These are phyloP conservation scores for Chaetomiaceae sp. DNA, from an alignment of 2,329 filamentous ascomycete genomes.

Conservation along the genomic window DNA sequence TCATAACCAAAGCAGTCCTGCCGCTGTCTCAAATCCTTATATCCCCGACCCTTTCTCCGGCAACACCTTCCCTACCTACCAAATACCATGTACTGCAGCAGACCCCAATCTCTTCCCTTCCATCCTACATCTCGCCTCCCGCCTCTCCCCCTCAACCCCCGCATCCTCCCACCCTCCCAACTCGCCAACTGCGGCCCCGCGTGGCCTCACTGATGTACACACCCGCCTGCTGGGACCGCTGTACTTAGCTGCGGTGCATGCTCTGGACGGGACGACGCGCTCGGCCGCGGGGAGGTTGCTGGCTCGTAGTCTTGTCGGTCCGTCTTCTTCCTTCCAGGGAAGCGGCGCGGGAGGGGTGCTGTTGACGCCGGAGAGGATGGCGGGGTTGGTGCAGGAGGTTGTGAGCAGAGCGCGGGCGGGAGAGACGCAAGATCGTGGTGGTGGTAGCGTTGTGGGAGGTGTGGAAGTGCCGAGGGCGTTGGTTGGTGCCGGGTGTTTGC, in stretches of 20 bases:
- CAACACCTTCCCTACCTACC: not conserved
- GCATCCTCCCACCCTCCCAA: not conserved
- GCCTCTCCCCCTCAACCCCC: not conserved
- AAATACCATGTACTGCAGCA: not conserved
- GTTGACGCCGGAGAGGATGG: not conserved
- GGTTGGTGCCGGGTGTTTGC: constrained; percentile 13
- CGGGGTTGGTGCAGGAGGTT: not conserved
- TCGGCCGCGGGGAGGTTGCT: constrained; percentile 11
- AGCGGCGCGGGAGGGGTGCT: not conserved
- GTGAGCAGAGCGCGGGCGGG: not conserved
- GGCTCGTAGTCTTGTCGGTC: not conserved
- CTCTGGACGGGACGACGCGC: constrained; percentile 5
- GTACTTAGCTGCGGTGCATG: constrained; percentile 15
- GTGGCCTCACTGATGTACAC: not conserved
- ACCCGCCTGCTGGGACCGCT: constrained; percentile 14
- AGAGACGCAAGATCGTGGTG: not conserved
- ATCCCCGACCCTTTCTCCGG: not conserved
- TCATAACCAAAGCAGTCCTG: too few relatives aligned
- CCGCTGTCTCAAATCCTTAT: not conserved
- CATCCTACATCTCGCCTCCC: constrained; percentile 7
- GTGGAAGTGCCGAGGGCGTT: constrained; percentile 12
- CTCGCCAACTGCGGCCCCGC: not conserved
- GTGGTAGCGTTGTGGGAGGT: not conserved
- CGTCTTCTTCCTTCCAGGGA: too few relatives aligned
- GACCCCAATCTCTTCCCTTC: not conserved